These are phyloP conservation scores for Parsonsia alboflavescens DNA, from an alignment of 257 asterid genomes.

Conservation along the genomic window DNA sequence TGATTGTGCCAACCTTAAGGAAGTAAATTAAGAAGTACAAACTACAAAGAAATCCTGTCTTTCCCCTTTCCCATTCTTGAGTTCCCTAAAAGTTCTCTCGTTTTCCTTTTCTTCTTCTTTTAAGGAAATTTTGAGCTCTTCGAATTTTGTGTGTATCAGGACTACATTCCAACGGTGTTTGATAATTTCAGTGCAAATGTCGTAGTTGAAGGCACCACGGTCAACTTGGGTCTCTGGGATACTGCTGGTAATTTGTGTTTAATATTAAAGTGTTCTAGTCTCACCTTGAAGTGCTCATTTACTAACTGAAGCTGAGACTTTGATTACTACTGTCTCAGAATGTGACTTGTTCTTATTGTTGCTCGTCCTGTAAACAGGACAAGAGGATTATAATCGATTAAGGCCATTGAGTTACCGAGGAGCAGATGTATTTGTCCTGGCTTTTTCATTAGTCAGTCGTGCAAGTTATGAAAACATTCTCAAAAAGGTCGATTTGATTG, in stretches of 20 bases:
- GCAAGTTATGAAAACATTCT: conserved; percentile 90
- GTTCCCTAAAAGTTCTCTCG: background rate
- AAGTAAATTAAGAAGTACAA: background rate
- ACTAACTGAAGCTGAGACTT: background rate
- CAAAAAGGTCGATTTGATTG: conserved; percentile 56
- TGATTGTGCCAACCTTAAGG: conserved; percentile 9
- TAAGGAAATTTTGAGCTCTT: background rate
- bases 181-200: conserved; percentile 98
- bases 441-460: conserved; percentile 88
- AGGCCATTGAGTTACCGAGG: conserved; percentile 99
- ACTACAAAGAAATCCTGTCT: background rate
- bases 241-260: conserved; percentile 61
- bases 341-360: conserved; percentile 18
- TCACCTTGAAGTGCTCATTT: background rate
- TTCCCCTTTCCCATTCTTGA: background rate
- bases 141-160: conserved; percentile 41
- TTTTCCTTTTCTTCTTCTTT: background rate
- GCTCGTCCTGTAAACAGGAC: conserved; percentile 49
- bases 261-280: background rate
- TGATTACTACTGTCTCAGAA: background rate
- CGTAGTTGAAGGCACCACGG: conserved; percentile 89
- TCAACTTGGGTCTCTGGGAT: conserved; percentile 93
- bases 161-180: conserved; percentile 82
- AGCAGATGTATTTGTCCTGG: conserved; percentile 84
- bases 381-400: conserved; percentile 89